phyloP scores from a whole-genome alignment of 2,329 filamentous ascomycete genomes.

The Ustulina deusta region DNA sequence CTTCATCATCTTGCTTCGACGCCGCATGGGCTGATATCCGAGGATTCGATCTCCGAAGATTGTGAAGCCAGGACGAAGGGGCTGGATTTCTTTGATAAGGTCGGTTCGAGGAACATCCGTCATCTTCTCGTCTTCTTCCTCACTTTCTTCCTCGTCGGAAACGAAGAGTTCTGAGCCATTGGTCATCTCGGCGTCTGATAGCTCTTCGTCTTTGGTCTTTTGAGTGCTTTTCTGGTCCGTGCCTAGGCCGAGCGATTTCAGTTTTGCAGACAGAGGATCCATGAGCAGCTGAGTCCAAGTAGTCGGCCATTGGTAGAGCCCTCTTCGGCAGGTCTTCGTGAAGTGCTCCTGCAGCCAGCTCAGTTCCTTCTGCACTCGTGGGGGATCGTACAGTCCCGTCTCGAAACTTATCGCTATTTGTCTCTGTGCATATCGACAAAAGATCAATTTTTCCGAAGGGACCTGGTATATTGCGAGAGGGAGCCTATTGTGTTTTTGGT shows the following conservation, averaged over 20 bases:
- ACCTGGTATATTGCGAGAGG: neutral
- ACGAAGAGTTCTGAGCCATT: too few relatives aligned
- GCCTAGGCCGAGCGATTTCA: neutral
- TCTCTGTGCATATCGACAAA: slow-evolving; percentile 12
- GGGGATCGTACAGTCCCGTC: neutral
- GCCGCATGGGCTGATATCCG: too few relatives aligned
- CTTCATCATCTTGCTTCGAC: too few relatives aligned
- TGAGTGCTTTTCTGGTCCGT: too few relatives aligned
- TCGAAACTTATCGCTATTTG: slow-evolving; percentile 1
- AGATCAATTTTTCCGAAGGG: neutral
- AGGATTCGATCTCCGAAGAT: too few relatives aligned
- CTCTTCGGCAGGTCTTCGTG: neutral
- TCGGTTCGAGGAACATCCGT: too few relatives aligned
- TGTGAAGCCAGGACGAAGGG: too few relatives aligned
- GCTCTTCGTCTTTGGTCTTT: too few relatives aligned
- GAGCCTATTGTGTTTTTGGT: neutral
- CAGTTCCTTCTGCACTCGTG: neutral
- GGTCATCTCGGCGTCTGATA: too few relatives aligned
- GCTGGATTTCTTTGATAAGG: too few relatives aligned
- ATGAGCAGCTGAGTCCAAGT: slow-evolving; percentile 3
- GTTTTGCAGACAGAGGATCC: neutral
- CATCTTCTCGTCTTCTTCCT: too few relatives aligned
- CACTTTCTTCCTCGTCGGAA: too few relatives aligned
- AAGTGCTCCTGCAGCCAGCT: neutral
- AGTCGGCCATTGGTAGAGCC: slow-evolving; percentile 1